These are phyloP conservation scores for Eimeria zaria DNA, from an alignment of 169 alveolate genomes.

Conservation along the genomic window DNA sequence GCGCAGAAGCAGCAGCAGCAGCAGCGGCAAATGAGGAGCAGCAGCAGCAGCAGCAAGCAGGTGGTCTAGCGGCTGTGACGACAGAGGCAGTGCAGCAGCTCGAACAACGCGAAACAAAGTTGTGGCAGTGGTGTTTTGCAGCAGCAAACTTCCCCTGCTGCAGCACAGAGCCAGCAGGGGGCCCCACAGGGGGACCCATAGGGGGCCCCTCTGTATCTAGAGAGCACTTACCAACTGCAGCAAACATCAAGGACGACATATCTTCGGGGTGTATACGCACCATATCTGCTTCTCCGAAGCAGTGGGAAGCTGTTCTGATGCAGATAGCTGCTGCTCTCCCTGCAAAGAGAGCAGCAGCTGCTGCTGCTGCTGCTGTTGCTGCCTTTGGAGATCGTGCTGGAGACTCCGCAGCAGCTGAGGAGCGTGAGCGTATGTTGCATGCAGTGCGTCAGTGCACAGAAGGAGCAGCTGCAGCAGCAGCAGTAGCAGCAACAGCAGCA, in stretches of 20 bases:
- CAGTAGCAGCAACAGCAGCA: slow-evolving; percentile 51
- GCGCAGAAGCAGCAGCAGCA: slow-evolving; percentile 48
- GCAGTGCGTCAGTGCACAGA: slow-evolving; percentile 34
- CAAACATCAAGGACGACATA: not conserved
- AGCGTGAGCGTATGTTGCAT: slow-evolving; percentile 27
- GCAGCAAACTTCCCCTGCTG: slow-evolving; percentile 32
- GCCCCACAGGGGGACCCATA: slow-evolving; percentile 9
- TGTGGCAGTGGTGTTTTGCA: slow-evolving; percentile 57
- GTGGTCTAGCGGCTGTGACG: slow-evolving; percentile 7
- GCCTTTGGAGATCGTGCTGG: not conserved
- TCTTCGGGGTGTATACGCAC: not conserved
- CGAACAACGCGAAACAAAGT: slow-evolving; percentile 40
- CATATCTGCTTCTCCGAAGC: slow-evolving; percentile 19
- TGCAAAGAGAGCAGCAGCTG: slow-evolving; percentile 16
- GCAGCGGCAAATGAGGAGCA: not conserved
- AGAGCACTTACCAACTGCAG: not conserved
- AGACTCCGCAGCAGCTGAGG: slow-evolving; percentile 14
- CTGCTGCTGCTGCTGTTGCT: slow-evolving; percentile 5
- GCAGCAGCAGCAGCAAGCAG: slow-evolving; percentile 34
- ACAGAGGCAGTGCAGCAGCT: slow-evolving; percentile 42
- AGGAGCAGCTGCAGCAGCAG: slow-evolving; percentile 45
- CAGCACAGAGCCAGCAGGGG: not conserved
- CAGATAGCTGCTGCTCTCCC: slow-evolving; percentile 55
- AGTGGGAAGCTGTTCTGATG: slow-evolving; percentile 25
- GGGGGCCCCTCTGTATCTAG: not conserved